Base-by-base conservation (phyloP, 2,329 filamentous ascomycete genomes). In the Tolypocladium endophyticum region DNA sequence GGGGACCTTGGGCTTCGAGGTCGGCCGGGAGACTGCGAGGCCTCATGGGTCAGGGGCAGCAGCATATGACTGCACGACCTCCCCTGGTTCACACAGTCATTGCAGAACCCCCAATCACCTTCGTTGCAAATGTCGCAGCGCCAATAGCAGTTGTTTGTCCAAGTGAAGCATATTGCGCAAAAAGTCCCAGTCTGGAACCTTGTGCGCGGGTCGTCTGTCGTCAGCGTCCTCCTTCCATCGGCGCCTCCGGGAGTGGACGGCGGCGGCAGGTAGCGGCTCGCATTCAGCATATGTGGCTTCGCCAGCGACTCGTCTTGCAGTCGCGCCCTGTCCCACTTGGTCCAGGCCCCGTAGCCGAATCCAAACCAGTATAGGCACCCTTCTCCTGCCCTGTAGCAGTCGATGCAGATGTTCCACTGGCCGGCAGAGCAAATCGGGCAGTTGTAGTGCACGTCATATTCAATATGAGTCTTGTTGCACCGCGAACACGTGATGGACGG, bases 31-130 rank as follows among this genome's bases (percentile, higher is more conserved):
- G 70, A 65, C 11, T 72, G 66, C 1, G 71, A 67, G 35, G 76
- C 71, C 53, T 83, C 79, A 64, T 91, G 87, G 0, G 86, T 83
- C 53, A 96, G 77, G 0, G 92, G 90, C 0, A 96, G 77, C 0
- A 97, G 79, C 8, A 88, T 81, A 69, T 97, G 93, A 0, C 87
- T 89, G 73, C 93, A 97, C 61, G 86, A 88, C 61, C 81, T 81
- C 20, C 90, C 92, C 71, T 87, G 86, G 61, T 93, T 92, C 36
- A 96, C 90, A 65, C 93, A 97, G 61, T 81, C 77, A 66, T 92
- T 91, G 74, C 93, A 97, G 70, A 90, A 97, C 0, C 93, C 93
- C 92, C 92, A 97, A 69, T 95, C 92, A 6, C 91, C 93, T 63
- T 94, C 86, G 67, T 96, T 96, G 74, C 93, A 97, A 33, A 81